Evolutionary conservation across 2,329 filamentous ascomycete species (phyloP).

Genomic region (Helotiales sp.): DNA sequence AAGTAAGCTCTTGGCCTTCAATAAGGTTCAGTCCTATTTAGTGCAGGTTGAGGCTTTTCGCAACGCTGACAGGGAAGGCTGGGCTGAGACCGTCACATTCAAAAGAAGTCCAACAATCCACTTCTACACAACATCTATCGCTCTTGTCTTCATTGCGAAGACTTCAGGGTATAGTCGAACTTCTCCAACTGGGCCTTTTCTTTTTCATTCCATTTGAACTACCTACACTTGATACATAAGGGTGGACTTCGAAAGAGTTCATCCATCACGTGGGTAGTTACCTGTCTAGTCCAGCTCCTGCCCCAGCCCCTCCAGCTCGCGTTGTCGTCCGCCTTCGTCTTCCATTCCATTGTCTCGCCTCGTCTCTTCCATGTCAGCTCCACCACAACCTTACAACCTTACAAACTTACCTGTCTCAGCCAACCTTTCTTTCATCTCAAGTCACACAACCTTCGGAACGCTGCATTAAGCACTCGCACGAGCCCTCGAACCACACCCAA

Average conservation of each 20-base stretch:
- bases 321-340: not conserved
- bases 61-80: not conserved
- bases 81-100: not conserved
- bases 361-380: not conserved
- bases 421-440: slow-evolving; percentile 8
- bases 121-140: not conserved
- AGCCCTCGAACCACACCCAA: slow-evolving; percentile 7
- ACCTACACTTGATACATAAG: not conserved
- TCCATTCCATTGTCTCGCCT: not conserved
- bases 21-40: not conserved
- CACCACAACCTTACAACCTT: not conserved
- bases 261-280: not conserved
- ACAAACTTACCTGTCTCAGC: too few species aligned
- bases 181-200: too few species aligned
- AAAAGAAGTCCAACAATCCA: not conserved
- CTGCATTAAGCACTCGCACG: slow-evolving; percentile 26
- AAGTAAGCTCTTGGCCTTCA: not conserved
- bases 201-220: not conserved
- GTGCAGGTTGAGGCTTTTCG: not conserved
- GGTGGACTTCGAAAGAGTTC: not conserved
- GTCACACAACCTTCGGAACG: slow-evolving; percentile 22
- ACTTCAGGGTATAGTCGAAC: not conserved
- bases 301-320: slow-evolving; percentile 6
- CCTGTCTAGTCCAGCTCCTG: not conserved
- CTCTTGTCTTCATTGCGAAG: not conserved